phyloP scores from a whole-genome alignment of 306 rosid species.

The Mucuna pruriens region DNA sequence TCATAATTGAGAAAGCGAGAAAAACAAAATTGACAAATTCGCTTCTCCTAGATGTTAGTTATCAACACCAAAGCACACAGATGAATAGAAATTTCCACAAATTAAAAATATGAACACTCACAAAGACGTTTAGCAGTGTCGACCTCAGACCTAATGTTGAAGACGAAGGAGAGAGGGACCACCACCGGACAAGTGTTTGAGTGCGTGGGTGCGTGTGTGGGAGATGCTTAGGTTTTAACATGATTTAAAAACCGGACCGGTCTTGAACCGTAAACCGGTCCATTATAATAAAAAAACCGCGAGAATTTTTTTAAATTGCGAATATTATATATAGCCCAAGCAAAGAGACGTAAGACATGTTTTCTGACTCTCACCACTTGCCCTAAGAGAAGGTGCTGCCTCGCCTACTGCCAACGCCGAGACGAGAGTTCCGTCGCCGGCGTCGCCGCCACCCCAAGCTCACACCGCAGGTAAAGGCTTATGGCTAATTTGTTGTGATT shows the following conservation, averaged over 20 bases:
- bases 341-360: neutral
- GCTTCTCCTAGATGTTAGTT: neutral
- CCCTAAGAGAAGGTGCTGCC: neutral
- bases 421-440: neutral
- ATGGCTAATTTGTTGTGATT: neutral
- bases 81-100: neutral
- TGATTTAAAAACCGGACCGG: neutral
- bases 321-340: neutral
- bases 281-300: neutral
- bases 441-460: neutral
- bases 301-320: neutral
- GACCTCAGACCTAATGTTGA: constrained; percentile 8
- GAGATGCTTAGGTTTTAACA: neutral
- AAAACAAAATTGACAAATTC: constrained; percentile 6
- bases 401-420: neutral
- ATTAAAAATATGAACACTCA: neutral
- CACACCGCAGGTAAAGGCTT: neutral
- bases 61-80: neutral
- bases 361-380: neutral
- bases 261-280: neutral
- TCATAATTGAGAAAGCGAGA: neutral
- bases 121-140: neutral
- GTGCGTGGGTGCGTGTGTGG: neutral
- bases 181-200: neutral
- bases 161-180: neutral